Evolutionary conservation across 805 yeast genomes (phyloP).

Genomic region (Huiozyma naganishii): DNA sequence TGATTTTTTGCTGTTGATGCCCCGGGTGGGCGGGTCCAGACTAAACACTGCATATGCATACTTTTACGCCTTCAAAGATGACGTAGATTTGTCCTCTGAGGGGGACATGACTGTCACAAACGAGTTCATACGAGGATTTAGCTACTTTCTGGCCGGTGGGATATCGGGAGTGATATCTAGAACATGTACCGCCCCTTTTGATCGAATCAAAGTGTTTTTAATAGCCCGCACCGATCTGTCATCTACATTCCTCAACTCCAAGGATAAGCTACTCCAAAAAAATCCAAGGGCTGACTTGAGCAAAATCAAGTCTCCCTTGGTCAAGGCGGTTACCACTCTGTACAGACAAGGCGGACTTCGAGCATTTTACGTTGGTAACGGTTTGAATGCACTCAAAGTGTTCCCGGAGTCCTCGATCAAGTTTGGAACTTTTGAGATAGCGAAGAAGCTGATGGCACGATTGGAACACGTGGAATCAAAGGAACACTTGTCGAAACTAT

Average conservation of each 20-base stretch:
- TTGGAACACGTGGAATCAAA: slow-evolving; percentile 70
- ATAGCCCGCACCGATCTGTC: slow-evolving; percentile 83
- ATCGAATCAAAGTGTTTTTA: slow-evolving; percentile 83
- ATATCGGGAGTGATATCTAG: slow-evolving; percentile 91
- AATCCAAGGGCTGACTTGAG: slow-evolving; percentile 28
- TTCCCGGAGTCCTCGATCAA: slow-evolving; percentile 97
- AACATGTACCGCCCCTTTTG: slow-evolving; percentile 95
- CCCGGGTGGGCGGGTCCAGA: slow-evolving; percentile 66
- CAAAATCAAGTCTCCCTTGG: slow-evolving; percentile 62
- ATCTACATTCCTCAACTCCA: slow-evolving; percentile 55
- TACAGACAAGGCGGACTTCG: slow-evolving; percentile 83
- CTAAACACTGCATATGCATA: slow-evolving; percentile 72
- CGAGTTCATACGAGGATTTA: slow-evolving; percentile 73
- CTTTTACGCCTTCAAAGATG: slow-evolving; percentile 49
- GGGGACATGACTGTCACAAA: slow-evolving; percentile 83
- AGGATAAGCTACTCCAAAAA: slow-evolving; percentile 34
- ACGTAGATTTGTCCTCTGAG: slow-evolving; percentile 73
- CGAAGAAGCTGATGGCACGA: slow-evolving; percentile 60
- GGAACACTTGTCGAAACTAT: slow-evolving; percentile 53
- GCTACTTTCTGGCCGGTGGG: slow-evolving; percentile 91
- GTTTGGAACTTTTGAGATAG: slow-evolving; percentile 88
- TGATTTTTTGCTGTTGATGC: slow-evolving; percentile 71
- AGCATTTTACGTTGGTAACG: slow-evolving; percentile 92
- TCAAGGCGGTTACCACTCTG: slow-evolving; percentile 69
- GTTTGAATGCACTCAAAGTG: slow-evolving; percentile 83